Base-by-base conservation (phyloP, 371 early-diverging fungal genomes). In the Lichtheimia corymbifera region DNA sequence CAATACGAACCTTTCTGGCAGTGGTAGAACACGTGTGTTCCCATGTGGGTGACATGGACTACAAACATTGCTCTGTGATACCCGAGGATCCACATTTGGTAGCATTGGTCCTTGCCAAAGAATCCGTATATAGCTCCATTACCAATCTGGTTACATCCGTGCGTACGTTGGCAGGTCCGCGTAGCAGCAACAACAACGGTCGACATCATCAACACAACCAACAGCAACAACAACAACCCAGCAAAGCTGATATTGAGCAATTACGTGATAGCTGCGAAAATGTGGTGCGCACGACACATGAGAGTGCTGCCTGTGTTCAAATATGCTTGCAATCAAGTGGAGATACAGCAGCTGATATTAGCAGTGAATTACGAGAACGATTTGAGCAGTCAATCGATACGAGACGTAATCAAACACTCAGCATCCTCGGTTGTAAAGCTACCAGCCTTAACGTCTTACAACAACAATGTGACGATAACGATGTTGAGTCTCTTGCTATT, bases 101-200 rank as follows among this genome's bases (percentile, higher is more conserved):
- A 5, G 62, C 74, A 3, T 55, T 81, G 12, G 70, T 81, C 4
- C 58, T 81, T 25, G 66, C 76, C 50, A 81, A 81, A 52, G 82
- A 81, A 53, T 66, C 74, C 5, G 74, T 78, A 0, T 78, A 81
- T 54, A 78, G 73, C 22, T 73, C 81, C 22, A 77, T 77, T 42
- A 80, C 81, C 5, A 72, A 74, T 58, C 50, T 80, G 9, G 81
- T 80, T 17, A 77, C 81, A 1, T 72, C 76, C 9, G 74, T 77
- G 9, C 64, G 81, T 27, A 73, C 71, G 5, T 50, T 74, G 15
- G 64, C 76, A 1, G 70, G 69, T 3, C 45, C 45, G 3, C n/a
- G 41, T 15, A 22, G 12, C 11, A 35, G 11, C 2, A 11, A 35
- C 11, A 35, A 2, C 2, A 11, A 35, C 11, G 11, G 35, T 11